Evolutionary conservation across 2,329 filamentous ascomycete species (phyloP).

Genomic region (Fusarium continuum): DNA sequence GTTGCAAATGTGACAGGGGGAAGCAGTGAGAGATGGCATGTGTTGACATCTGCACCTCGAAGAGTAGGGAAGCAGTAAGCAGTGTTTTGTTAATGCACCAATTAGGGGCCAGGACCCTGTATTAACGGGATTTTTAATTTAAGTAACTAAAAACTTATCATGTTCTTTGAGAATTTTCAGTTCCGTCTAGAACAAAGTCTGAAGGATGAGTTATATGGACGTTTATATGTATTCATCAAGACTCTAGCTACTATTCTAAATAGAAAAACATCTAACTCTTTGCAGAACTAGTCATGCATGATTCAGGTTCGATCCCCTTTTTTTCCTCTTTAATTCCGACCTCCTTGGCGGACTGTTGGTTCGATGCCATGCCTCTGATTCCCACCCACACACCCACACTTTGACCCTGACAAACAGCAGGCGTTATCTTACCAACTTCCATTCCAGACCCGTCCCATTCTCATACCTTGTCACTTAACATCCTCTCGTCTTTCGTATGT

Average conservation of each 20-base stretch:
- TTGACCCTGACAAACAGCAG: neutral
- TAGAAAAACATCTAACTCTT: too few relatives aligned
- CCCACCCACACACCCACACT: neutral
- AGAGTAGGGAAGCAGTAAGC: neutral
- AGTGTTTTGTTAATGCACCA: constrained; percentile 14
- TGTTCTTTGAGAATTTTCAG: neutral
- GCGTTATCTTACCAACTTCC: neutral
- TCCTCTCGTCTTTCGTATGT: constrained; percentile 28
- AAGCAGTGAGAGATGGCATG: neutral
- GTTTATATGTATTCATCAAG: too few relatives aligned
- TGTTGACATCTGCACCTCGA: constrained; percentile 1
- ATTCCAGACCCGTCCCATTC: neutral
- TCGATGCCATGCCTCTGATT: neutral
- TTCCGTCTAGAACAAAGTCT: too few relatives aligned
- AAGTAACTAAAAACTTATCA: neutral
- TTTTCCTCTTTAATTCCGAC: neutral
- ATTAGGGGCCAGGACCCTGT: neutral
- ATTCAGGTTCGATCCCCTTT: neutral
- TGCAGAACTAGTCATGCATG: neutral
- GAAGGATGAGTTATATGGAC: too few relatives aligned
- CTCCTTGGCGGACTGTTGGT: neutral
- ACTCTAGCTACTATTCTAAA: too few relatives aligned
- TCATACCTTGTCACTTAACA: constrained; percentile 1
- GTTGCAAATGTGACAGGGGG: neutral
- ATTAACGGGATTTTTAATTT: neutral